Conservation (phyloP, 2,329 filamentous ascomycete species). For the Beauveria australis region DNA sequence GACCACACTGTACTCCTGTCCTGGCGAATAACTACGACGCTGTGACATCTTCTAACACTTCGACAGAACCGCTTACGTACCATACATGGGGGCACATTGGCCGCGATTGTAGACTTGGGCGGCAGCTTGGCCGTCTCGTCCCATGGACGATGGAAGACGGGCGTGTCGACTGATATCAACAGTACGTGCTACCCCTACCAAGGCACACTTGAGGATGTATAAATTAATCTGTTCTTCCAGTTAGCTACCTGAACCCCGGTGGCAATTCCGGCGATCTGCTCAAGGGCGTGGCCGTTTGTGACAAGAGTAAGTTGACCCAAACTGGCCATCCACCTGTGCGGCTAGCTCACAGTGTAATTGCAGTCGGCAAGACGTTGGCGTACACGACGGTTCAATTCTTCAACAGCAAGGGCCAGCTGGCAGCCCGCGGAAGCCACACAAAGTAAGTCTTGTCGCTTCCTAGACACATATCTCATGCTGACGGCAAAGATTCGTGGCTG, state of each 20-base stretch:
- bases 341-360: neutral
- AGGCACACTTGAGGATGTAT: neutral
- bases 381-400: constrained; percentile 53
- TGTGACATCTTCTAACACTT: neutral
- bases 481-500: constrained; percentile 32
- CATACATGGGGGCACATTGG: constrained; percentile 71
- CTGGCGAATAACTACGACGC: too few relatives aligned
- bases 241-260: constrained; percentile 54
- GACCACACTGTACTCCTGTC: constrained; percentile 57
- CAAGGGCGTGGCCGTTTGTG: constrained; percentile 48
- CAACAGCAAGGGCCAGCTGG: constrained; percentile 50
- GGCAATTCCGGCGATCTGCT: constrained; percentile 50
- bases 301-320: constrained; percentile 43
- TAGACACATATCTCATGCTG: neutral
- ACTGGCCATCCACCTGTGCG: too few relatives aligned
- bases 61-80: constrained; percentile 65
- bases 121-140: constrained; percentile 59
- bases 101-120: constrained; percentile 62
- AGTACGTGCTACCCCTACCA: constrained; percentile 28
- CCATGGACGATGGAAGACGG: constrained; percentile 53
- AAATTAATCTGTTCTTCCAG: constrained; percentile 24
- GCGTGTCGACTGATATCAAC: constrained; percentile 58
- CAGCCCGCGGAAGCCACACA: constrained; percentile 56
- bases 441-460: constrained; percentile 37
- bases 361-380: constrained; percentile 57